Conservation (phyloP, 1,139 yeast genomes). For the Yamadazyma conglobata region DNA sequence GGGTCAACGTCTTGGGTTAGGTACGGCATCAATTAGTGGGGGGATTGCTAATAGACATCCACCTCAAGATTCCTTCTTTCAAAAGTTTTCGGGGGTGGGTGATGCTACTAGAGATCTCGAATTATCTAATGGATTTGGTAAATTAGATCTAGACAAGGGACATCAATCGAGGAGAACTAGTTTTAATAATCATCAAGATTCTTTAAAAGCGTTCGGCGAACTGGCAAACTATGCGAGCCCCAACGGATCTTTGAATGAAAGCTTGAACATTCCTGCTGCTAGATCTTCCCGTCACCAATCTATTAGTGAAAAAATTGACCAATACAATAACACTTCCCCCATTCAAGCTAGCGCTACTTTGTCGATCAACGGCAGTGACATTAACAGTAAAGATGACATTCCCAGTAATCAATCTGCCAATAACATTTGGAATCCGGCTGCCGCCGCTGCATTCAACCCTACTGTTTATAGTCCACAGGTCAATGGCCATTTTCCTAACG, state of each 20-base stretch:
- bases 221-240: slow-evolving; percentile 25
- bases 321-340: slow-evolving; percentile 51
- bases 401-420: slow-evolving; percentile 6
- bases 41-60: slow-evolving; percentile 49
- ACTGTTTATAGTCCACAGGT: background rate
- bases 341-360: slow-evolving; percentile 44
- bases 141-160: slow-evolving; percentile 26
- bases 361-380: slow-evolving; percentile 23
- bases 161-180: slow-evolving; percentile 45
- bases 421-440: slow-evolving; percentile 65
- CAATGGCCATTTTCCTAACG: background rate
- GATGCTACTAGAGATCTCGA: slow-evolving; percentile 80
- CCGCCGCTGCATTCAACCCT: slow-evolving; percentile 59
- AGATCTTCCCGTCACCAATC: slow-evolving; percentile 52
- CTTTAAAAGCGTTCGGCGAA: slow-evolving; percentile 3
- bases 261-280: slow-evolving; percentile 40
- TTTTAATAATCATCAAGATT: slow-evolving; percentile 25
- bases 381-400: slow-evolving; percentile 11
- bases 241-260: slow-evolving; percentile 50
- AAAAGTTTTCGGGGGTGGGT: slow-evolving; percentile 70
- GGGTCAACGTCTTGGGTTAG: slow-evolving; percentile 35
- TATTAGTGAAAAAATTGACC: slow-evolving; percentile 63
- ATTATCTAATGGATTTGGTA: slow-evolving; percentile 29
- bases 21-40: slow-evolving; percentile 62
- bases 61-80: slow-evolving; percentile 52